These are phyloP conservation scores for Phaffomyces thermotolerans DNA, from an alignment of 805 yeast genomes.

Conservation along the genomic window DNA sequence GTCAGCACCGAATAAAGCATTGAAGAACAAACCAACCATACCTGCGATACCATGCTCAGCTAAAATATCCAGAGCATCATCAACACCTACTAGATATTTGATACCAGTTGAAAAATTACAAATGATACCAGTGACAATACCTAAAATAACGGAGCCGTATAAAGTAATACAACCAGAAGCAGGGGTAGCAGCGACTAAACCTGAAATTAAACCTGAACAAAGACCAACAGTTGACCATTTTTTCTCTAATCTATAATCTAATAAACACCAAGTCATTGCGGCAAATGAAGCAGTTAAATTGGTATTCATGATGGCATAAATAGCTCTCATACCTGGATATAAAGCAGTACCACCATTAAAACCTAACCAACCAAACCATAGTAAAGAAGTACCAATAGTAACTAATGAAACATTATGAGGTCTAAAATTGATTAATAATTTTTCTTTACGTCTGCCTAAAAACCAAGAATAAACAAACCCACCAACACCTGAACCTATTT, in stretches of 20 bases:
- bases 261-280: slow-evolving; percentile 83
- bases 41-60: slow-evolving; percentile 99
- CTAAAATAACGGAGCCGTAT: slow-evolving; percentile 86
- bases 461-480: slow-evolving; percentile 83
- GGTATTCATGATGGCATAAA: slow-evolving; percentile 87
- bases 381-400: slow-evolving; percentile 76
- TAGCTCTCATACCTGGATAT: slow-evolving; percentile 75
- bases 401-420: slow-evolving; percentile 94
- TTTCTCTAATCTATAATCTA: slow-evolving; percentile 81
- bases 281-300: slow-evolving; percentile 86
- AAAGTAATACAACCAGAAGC: slow-evolving; percentile 85
- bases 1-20: slow-evolving; percentile 79
- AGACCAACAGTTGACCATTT: slow-evolving; percentile 94
- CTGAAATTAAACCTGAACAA: slow-evolving; percentile 93
- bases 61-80: slow-evolving; percentile 88
- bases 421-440: slow-evolving; percentile 74
- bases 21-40: slow-evolving; percentile 79
- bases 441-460: slow-evolving; percentile 71
- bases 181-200: slow-evolving; percentile 96
- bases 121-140: slow-evolving; percentile 68
- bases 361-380: slow-evolving; percentile 96
- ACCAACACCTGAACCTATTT: slow-evolving; percentile 83
- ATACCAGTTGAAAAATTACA: slow-evolving; percentile 89
- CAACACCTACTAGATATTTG: slow-evolving; percentile 73
- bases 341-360: slow-evolving; percentile 89